A percentile compares a stretch with the other conserved stretches of the same genome.
phyloP scores from a whole-genome alignment of 2,329 filamentous ascomycete species.

The Neoascochyta sp. region DNA sequence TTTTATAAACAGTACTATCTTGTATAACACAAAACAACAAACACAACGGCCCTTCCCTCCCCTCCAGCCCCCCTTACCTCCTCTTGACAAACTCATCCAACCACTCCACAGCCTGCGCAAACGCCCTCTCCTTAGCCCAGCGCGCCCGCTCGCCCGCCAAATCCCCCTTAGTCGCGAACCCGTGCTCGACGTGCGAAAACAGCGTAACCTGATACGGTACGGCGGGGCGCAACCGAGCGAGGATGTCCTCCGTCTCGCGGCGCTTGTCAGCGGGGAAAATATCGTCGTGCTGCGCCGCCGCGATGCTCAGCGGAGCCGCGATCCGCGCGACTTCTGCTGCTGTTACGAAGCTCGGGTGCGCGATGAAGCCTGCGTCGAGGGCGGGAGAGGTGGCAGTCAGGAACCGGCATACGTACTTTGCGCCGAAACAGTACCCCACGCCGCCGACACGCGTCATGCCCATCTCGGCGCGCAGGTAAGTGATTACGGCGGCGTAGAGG shows the following conservation, averaged over 20 bases:
- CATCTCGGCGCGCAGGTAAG: slow-evolving; percentile 54
- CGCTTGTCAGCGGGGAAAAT: slow-evolving; percentile 58
- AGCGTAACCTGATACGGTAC: slow-evolving; percentile 73
- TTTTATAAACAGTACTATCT: too few species aligned
- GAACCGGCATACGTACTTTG: slow-evolving; percentile 60
- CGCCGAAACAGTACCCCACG: slow-evolving; percentile 72
- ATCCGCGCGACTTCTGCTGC: slow-evolving; percentile 58
- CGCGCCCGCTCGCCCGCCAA: slow-evolving; percentile 53
- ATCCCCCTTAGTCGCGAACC: slow-evolving; percentile 70
- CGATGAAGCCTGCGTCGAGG: slow-evolving; percentile 67
- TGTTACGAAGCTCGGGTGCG: slow-evolving; percentile 72
- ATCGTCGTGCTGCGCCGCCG: slow-evolving; percentile 56
- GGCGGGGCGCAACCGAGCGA: slow-evolving; percentile 50
- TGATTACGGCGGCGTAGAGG: slow-evolving; percentile 52
- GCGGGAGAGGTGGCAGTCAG: slow-evolving; percentile 57
- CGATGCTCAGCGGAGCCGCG: slow-evolving; percentile 56
- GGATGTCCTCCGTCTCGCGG: slow-evolving; percentile 56
- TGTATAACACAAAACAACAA: too few species aligned
- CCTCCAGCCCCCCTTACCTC: too few species aligned
- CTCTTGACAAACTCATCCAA: slow-evolving; percentile 61
- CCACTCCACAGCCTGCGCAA: slow-evolving; percentile 73
- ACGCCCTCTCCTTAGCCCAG: slow-evolving; percentile 78
- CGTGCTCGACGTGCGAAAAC: slow-evolving; percentile 67
- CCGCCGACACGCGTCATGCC: slow-evolving; percentile 57
- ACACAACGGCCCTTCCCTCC: too few species aligned